Conservation (phyloP, 345 rosid genomes). For the Reutealis trisperma region DNA sequence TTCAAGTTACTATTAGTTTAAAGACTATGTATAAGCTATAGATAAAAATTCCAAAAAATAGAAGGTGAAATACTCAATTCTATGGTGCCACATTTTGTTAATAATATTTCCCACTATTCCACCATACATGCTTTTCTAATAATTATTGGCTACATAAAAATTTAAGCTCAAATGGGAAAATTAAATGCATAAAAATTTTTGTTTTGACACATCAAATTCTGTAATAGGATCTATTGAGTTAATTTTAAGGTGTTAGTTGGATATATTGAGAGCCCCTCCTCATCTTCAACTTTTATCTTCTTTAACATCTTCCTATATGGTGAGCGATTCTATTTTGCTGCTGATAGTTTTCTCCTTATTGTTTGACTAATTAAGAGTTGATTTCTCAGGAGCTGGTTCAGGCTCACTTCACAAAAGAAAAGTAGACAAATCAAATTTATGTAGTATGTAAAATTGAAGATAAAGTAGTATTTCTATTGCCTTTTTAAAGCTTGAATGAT, state of each 20-base stretch:
- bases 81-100: too few species aligned
- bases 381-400: slow-evolving; percentile 47
- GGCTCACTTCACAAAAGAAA: slow-evolving; percentile 49
- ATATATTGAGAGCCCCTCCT: slow-evolving; percentile 74
- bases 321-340: slow-evolving; percentile 71
- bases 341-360: slow-evolving; percentile 67
- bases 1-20: too few species aligned
- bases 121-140: too few species aligned
- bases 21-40: too few species aligned
- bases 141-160: too few species aligned
- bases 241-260: slow-evolving; percentile 77
- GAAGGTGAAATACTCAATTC: too few species aligned
- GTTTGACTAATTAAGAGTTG: slow-evolving; percentile 50
- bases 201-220: slow-evolving; percentile 88
- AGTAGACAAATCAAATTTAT: slow-evolving; percentile 18
- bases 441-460: not conserved
- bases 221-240: slow-evolving; percentile 63
- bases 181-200: not conserved
- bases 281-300: slow-evolving; percentile 91
- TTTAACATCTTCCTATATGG: slow-evolving; percentile 83
- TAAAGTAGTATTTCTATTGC: not conserved
- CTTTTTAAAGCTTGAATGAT: not conserved
- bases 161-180: too few species aligned
- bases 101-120: too few species aligned
- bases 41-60: too few species aligned